A percentile compares a stretch with the other conserved stretches of the same genome.
Evolutionary conservation across 2,329 filamentous ascomycete genomes (phyloP).

Genomic region (Hysterium pulicare): DNA sequence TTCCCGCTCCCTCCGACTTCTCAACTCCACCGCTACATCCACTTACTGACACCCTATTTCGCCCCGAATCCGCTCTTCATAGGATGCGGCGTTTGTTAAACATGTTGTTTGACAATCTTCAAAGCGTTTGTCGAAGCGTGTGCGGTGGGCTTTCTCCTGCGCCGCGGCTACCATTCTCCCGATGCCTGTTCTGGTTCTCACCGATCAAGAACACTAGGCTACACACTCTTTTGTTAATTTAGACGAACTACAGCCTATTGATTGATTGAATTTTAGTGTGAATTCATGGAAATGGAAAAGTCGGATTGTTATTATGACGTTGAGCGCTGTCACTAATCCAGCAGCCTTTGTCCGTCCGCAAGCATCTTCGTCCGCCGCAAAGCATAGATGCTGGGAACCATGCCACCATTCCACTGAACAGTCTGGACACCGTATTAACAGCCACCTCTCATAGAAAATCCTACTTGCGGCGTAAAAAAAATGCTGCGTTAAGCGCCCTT

Average conservation of each 20-base stretch:
- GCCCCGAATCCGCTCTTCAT: not conserved
- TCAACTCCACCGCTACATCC: slow-evolving; percentile 1
- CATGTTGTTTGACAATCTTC: not conserved
- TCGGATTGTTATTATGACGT: not conserved
- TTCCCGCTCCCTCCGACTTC: not conserved
- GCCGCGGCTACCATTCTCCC: slow-evolving; percentile 3
- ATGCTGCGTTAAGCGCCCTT: not conserved
- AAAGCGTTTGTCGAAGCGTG: not conserved
- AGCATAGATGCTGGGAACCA: not conserved
- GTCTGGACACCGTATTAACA: not conserved
- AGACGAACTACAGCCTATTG: not conserved
- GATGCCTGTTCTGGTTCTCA: not conserved
- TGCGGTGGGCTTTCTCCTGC: not conserved
- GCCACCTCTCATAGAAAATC: not conserved
- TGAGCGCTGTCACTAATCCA: too few relatives aligned
- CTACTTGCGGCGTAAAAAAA: not conserved
- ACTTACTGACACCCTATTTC: not conserved
- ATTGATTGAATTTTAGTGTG: not conserved
- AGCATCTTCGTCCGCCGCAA: not conserved
- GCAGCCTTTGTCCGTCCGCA: not conserved
- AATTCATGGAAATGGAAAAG: not conserved
- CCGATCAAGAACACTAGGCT: not conserved
- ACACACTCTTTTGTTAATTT: not conserved
- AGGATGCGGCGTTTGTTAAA: not conserved
- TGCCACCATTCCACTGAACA: slow-evolving; percentile 1